These are phyloP conservation scores for Aureobasidium sp. DNA, from an alignment of 2,329 filamentous ascomycete genomes.

Conservation along the genomic window DNA sequence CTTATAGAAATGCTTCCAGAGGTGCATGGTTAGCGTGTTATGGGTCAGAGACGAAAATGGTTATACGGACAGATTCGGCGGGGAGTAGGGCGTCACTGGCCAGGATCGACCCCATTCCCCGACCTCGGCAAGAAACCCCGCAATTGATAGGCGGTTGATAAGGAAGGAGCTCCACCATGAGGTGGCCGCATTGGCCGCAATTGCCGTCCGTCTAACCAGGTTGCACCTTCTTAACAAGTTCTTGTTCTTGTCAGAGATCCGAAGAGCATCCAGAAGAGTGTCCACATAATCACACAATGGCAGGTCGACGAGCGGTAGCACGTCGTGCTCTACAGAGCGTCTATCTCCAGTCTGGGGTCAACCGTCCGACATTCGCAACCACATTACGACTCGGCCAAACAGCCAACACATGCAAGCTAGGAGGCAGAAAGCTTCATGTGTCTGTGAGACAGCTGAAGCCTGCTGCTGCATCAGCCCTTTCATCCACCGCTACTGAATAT, in stretches of 20 bases:
- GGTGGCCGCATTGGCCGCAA: conserved; percentile 1
- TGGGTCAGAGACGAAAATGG: neutral
- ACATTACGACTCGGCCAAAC: conserved; percentile 34
- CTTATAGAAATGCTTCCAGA: neutral
- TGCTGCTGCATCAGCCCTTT: conserved; percentile 41
- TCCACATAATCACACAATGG: conserved; percentile 30
- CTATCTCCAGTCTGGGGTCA: conserved; percentile 31
- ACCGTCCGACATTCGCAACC: conserved; percentile 31
- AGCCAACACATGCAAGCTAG: conserved; percentile 32
- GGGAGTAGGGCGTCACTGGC: neutral
- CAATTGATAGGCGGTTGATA: conserved; percentile 10
- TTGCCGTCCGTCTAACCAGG: neutral
- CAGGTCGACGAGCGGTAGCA: conserved; percentile 38
- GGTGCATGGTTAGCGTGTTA: neutral
- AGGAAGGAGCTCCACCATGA: conserved; percentile 7
- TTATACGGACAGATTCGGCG: neutral
- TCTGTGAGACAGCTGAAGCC: conserved; percentile 47
- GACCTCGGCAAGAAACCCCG: conserved; percentile 11
- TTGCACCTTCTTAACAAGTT: neutral
- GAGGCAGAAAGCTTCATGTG: conserved; percentile 46
- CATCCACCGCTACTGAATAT: conserved; percentile 50
- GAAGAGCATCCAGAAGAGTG: neutral
- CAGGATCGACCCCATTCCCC: neutral
- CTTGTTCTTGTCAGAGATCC: neutral
- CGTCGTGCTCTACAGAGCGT: conserved; percentile 36